Base-by-base conservation (phyloP, 345 rosid species). In the Punica granatum region DNA sequence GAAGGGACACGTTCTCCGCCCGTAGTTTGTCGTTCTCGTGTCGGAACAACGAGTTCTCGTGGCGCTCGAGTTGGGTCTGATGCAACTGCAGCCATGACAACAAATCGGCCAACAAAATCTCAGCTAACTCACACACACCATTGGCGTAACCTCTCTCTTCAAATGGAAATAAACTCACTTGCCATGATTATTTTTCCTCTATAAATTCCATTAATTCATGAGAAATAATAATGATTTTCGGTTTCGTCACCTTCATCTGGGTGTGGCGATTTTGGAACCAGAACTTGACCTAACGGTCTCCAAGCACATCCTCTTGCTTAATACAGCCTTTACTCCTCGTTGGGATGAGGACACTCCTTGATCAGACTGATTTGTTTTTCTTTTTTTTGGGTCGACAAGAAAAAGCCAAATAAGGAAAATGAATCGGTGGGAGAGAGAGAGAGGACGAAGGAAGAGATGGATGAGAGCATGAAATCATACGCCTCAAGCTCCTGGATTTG, bases 401-500 rank as follows among this genome's bases (percentile, higher is more conserved):
- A 1, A 71, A 58, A 3, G 36, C 42, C 0, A 48, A 9, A 13
- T 7, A 25, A 53, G 8, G 13, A 10, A 21, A 12, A 16, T 12
- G 39, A 16, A 37, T 11, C 11, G 5, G 41, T 37, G 6, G 41
- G 5, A 11, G 11, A 11, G 11, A 37, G 11, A 37, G 11, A 37
- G 11, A 37, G 5, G 41, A n/a, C 25, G 12, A 18, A 19, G 7
- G 61, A 28, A 30, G 44, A 7, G 16, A 60, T 46, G 15, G 49
- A 54, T 39, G n/a, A n/a, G 69, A 63, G 68, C 32, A 69, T 31
- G n/a, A 66, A 68, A 67, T 32, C 80, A 35, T 88, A 95, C 99
- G 90, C 60, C 85, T 95, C 99, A 23, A 95, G 99, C 33, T 95
- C 99, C 76, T 92, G 99, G 90, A 95, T 95, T 88, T 95, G 99